Base-by-base conservation (phyloP, 208 protist genomes). In the Herpetomonas samuelpessoai region DNA sequence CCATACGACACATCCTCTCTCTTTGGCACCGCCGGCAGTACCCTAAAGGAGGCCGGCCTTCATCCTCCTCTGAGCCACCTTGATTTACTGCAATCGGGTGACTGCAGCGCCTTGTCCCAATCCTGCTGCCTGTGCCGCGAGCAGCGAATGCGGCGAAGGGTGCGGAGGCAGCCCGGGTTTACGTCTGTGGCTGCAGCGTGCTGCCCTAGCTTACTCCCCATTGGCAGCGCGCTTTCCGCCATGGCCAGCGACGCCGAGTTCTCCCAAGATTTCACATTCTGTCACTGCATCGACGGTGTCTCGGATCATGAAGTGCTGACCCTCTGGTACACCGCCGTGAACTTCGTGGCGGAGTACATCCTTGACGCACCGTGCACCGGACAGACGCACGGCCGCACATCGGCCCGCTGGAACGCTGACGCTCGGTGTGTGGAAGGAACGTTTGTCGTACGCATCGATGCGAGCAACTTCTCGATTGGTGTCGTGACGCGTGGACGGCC, bases 171-270 rank as follows among this genome's bases (percentile, higher is more conserved):
- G 25, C 26, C 60, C 46, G 44, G 46, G 60, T 25, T 29, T 41
- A 16, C 21, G 28, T 16, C 31, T 16, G n/a, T 30, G 46, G 46
- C 22, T 47, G 35, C 29, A 47, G 1, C 16, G 19, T n/a, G 41
- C 31, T 26, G 45, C 21, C 62, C 56, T 14, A 48, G 57, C 19
- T 7, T 25, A 0, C 62, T 79, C 19, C 30, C 66, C 18, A n/a
- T 44, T 10, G 64, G 65, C 19, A 68, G 38, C 22, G 68, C 72
- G 19, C 21, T 81, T 7, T 91, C 83, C 38, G 60, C 79, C 54
- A 83, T 78, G 29, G 71, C 61, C 26, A 68, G 74, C 16, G 39
- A 44, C 25, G 68, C 74, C 4, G 68, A 71, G 29, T 91, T 18
- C 35, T 18, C 75, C 71, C 69, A 46, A 18, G 39, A 21, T 0